Base-by-base conservation (phyloP, 371 early-diverging fungal species). In the Encephalitozoon intestinalis region DNA sequence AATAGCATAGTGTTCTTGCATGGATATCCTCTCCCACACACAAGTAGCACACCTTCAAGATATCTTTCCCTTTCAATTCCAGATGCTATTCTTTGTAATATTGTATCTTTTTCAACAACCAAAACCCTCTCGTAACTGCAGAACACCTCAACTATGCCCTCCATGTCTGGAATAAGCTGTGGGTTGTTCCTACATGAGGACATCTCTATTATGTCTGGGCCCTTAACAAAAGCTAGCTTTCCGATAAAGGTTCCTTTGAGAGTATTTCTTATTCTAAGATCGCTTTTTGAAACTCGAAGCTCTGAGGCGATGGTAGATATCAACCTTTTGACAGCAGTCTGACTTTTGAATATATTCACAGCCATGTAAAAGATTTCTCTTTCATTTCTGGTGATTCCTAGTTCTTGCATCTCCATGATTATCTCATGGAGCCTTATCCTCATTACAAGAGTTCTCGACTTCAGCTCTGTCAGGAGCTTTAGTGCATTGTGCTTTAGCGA, bases 1-100 rank as follows among this genome's bases (percentile, higher is more conserved):
- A 85, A 75, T 9, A 30, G 4, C 23, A 82, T 21, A 1, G 85
- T 85, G 71, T 85, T 85, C 6, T 18, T 50, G 52, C 78, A 75
- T 4, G 85, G 85, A 79, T 82, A 85, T 37, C 85, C 85, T 54
- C 82, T 85, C 9, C 84, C 84, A 18, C 79, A 82, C 4, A 85
- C 79, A 23, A 81, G 41, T 12, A 83, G 5, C 39, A 68, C 25
- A 23, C 63, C 46, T n/a, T 66, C 40, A 39, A 28, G 40, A 12
- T 28, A 66, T 39, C 12, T 63, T 67, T 26, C 34, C 21, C 21
- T 53, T 54, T 9, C 23, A 23, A 41, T 51, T 39, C 26, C 75
- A 26, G 12, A 30, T 4, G 69, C 21, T 25, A 79, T 74, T 30
- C 43, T 50, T 11, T 34, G 67, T 39, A 85, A 79, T 1, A 83